These are phyloP conservation scores for Phoenix dactylifera DNA, from an alignment of 176 grass and related monocot genomes.

Conservation along the genomic window DNA sequence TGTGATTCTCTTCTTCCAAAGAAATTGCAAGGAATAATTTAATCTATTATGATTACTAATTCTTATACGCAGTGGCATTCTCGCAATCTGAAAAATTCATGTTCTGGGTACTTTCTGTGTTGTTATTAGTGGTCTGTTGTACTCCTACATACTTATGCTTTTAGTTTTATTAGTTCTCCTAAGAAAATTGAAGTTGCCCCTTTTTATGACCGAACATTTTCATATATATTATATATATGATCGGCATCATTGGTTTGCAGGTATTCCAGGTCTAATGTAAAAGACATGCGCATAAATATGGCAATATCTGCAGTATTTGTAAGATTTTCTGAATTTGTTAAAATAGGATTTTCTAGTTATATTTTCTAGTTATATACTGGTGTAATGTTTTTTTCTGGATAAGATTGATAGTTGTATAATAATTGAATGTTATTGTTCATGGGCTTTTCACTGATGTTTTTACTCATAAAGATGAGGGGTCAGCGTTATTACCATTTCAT, in stretches of 20 bases:
- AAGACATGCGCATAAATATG: conserved; percentile 86
- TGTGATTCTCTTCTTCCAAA: no score
- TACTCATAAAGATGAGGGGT: no score
- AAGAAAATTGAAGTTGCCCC: no score
- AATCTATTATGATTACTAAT: no score
- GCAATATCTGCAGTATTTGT: conserved; percentile 77
- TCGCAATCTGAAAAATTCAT: neutral
- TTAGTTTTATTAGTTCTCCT: conserved; percentile 2
- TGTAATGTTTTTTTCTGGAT: conserved; percentile 3
- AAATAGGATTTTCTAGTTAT: no score
- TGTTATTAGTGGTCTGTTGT: neutral
- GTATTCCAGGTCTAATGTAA: conserved; percentile 57
- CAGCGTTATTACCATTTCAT: no score
- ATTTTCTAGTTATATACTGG: neutral
- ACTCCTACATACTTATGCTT: neutral
- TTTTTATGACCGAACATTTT: no score
- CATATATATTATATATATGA: neutral
- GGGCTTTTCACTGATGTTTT: no score
- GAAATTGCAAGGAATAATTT: no score
- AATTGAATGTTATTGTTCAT: no score
- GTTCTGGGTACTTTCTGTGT: neutral
- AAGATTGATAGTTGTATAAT: no score
- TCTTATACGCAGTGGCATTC: neutral
- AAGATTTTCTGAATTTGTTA: conserved; percentile 27
- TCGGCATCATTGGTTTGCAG: conserved; percentile 45